Conservation (phyloP, 164 flowering plant genomes). For the Stephania yunnanensis region DNA sequence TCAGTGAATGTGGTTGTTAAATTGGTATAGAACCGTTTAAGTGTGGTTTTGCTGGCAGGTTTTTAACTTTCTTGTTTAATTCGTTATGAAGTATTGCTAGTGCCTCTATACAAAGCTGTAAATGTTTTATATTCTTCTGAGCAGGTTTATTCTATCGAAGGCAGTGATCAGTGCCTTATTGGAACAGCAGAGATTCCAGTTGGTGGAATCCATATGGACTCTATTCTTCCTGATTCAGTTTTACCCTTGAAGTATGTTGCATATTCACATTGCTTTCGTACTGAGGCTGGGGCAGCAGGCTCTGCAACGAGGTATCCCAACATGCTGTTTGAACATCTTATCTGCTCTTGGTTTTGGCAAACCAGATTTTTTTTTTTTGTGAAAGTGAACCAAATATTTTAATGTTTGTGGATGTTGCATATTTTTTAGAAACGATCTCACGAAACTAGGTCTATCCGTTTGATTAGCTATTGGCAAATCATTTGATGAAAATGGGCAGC, state of each 20-base stretch:
- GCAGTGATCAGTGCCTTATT: constrained; percentile 89
- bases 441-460: neutral
- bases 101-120: neutral
- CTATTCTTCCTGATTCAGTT: constrained; percentile 64
- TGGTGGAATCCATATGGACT: constrained; percentile 97
- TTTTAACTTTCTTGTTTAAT: neutral
- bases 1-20: constrained; percentile 10
- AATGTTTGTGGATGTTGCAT: neutral
- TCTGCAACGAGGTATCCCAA: constrained; percentile 58
- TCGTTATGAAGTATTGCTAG: neutral
- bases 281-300: constrained; percentile 96
- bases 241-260: constrained; percentile 91
- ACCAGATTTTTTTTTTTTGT: neutral
- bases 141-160: constrained; percentile 88
- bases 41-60: neutral
- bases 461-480: neutral
- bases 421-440: neutral
- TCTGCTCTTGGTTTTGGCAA: neutral
- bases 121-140: neutral
- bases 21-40: neutral
- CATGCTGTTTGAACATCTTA: constrained; percentile 1
- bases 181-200: constrained; percentile 99
- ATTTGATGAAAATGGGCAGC: neutral
- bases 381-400: neutral
- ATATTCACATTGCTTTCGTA: constrained; percentile 85